Conservation (phyloP, 2,329 filamentous ascomycete genomes). For the Metarhizium rileyi region DNA sequence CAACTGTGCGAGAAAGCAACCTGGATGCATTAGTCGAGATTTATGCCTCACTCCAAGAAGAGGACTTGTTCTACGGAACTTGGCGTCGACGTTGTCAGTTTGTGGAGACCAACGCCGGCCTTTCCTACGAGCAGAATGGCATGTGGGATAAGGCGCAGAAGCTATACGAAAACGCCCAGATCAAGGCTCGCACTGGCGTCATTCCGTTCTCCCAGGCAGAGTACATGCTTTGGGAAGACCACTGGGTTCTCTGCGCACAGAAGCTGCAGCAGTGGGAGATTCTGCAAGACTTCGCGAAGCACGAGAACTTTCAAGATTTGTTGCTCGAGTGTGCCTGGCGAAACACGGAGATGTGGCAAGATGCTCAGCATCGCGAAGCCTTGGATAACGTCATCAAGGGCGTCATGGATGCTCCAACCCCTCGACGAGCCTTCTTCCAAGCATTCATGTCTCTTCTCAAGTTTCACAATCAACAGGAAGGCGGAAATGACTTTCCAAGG, state of each 20-base stretch:
- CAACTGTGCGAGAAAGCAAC: slow-evolving; percentile 82
- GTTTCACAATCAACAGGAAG: slow-evolving; percentile 81
- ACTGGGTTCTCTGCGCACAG: slow-evolving; percentile 95
- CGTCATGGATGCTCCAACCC: slow-evolving; percentile 93
- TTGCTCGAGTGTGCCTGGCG: slow-evolving; percentile 93
- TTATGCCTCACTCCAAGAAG: slow-evolving; percentile 83
- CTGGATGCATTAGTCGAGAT: slow-evolving; percentile 91
- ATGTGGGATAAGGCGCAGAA: slow-evolving; percentile 99
- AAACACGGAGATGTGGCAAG: slow-evolving; percentile 90
- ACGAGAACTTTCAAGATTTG: slow-evolving; percentile 96
- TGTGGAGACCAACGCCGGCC: slow-evolving; percentile 90
- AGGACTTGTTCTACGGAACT: slow-evolving; percentile 94
- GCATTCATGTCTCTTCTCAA: slow-evolving; percentile 96
- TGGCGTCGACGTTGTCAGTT: slow-evolving; percentile 94
- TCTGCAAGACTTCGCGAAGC: slow-evolving; percentile 92
- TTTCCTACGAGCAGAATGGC: slow-evolving; percentile 97
- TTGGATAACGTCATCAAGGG: slow-evolving; percentile 92
- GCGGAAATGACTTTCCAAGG: slow-evolving; percentile 68
- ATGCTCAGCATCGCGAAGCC: slow-evolving; percentile 74
- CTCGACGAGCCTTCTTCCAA: slow-evolving; percentile 91
- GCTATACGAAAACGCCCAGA: slow-evolving; percentile 92
- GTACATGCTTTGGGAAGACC: slow-evolving; percentile 99
- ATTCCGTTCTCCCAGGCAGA: slow-evolving; percentile 92
- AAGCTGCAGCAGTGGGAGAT: slow-evolving; percentile 99
- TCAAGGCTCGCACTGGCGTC: slow-evolving; percentile 93